A percentile compares a stretch with the other conserved stretches of the same genome.
Conservation (phyloP, 164 flowering plant genomes). For the Malania oleifera region DNA sequence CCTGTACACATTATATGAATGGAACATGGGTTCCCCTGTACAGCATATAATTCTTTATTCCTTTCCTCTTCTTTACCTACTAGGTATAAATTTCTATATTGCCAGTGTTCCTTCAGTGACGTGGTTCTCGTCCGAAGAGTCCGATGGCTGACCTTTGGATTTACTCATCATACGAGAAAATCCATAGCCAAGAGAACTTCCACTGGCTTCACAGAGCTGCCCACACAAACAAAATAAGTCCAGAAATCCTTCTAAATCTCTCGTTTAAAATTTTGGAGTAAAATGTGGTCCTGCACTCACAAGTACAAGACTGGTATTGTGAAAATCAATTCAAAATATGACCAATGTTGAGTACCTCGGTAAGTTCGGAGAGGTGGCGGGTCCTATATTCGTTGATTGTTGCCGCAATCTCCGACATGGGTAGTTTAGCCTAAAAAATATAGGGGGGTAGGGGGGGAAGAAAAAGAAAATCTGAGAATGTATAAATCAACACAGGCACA, state of each 20-base stretch:
- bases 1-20: too few species aligned
- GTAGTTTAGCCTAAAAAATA: conserved; percentile 83
- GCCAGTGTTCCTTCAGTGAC: conserved; percentile 76
- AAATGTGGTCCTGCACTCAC: neutral
- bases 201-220: conserved; percentile 86
- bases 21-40: too few species aligned
- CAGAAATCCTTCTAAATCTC: neutral
- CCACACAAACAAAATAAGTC: conserved; percentile 2
- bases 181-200: conserved; percentile 96
- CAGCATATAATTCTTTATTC: too few species aligned
- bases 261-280: too few species aligned
- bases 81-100: conserved; percentile 50
- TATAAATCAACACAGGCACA: neutral
- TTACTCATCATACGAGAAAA: conserved; percentile 57
- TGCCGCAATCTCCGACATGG: conserved; percentile 87
- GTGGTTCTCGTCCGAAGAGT: conserved; percentile 66
- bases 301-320: neutral
- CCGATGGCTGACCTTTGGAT: conserved; percentile 52
- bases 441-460: neutral
- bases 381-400: conserved; percentile 92
- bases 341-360: conserved; percentile 58
- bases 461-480: neutral
- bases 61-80: too few species aligned
- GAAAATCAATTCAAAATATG: neutral
- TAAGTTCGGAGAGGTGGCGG: conserved; percentile 93